Percentiles rank a stretch among this genome's conserved stretches.
Conservation (phyloP, 148 eudicot genomes). For the Chenopodium album region DNA sequence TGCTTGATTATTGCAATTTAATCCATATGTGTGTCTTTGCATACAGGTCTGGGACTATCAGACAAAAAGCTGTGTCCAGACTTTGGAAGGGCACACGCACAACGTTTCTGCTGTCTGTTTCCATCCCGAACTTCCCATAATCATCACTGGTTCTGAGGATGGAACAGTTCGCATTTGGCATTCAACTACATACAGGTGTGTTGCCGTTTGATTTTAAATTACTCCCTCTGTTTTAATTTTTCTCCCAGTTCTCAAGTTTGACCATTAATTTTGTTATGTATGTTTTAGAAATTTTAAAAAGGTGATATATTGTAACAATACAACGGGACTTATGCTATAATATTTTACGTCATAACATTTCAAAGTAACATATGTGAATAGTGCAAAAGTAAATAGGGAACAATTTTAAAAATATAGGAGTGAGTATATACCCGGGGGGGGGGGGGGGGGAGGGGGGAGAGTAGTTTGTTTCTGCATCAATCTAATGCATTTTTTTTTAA, state of each 20-base stretch:
- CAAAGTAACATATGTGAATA: no score
- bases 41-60: slow-evolving; percentile 93
- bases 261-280: no score
- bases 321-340: no score
- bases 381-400: no score
- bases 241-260: no score
- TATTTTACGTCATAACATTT: no score
- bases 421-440: no score
- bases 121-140: slow-evolving; percentile 90
- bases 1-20: neutral
- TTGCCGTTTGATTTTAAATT: neutral
- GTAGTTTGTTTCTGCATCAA: no score
- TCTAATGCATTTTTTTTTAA: neutral
- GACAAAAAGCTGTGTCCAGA: slow-evolving; percentile 88
- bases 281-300: no score
- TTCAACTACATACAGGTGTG: slow-evolving; percentile 77
- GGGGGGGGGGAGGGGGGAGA: no score
- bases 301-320: no score
- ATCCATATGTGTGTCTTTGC: slow-evolving; percentile 9
- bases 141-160: slow-evolving; percentile 92
- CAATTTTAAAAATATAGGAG: no score
- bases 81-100: slow-evolving; percentile 87
- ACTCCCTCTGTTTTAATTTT: neutral
- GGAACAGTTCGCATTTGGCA: slow-evolving; percentile 92
- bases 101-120: slow-evolving; percentile 86